Evolutionary conservation across 1,284 basidiomycete genomes (phyloP).

Genomic region (Ganoderma boninense): DNA sequence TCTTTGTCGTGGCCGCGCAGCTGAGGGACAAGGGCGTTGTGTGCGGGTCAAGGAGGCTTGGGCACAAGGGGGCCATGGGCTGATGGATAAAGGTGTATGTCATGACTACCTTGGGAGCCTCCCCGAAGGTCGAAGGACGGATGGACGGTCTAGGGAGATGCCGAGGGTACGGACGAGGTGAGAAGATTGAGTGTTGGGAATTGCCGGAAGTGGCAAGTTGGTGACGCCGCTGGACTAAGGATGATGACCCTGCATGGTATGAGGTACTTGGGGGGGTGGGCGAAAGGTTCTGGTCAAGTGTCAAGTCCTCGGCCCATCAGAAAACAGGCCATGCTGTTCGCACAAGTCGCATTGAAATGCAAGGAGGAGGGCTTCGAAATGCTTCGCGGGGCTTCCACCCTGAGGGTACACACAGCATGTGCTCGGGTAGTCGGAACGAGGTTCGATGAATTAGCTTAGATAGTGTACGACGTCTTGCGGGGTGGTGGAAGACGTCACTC

Average conservation of each 20-base stretch:
- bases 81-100: conserved; percentile 27
- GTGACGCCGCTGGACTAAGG: conserved; percentile 25
- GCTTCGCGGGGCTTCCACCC: conserved; percentile 14
- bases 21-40: conserved; percentile 1
- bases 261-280: conserved; percentile 32
- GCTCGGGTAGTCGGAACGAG: conserved; percentile 9
- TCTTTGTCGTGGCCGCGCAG: background rate
- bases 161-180: conserved; percentile 26
- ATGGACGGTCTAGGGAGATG: conserved; percentile 25
- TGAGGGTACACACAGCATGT: conserved; percentile 15
- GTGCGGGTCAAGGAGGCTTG: conserved; percentile 21
- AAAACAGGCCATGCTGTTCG: conserved; percentile 22
- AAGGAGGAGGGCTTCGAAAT: conserved; percentile 12
- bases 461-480: conserved; percentile 6
- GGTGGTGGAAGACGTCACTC: conserved; percentile 3
- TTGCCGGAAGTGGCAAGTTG: conserved; percentile 27
- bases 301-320: conserved; percentile 28
- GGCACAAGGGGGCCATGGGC: conserved; percentile 26
- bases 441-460: background rate
- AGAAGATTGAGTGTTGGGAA: conserved; percentile 23
- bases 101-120: conserved; percentile 15
- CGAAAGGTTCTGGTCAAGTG: conserved; percentile 25
- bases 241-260: conserved; percentile 32
- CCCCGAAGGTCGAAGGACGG: conserved; percentile 3
- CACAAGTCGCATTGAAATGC: conserved; percentile 25